Conservation (phyloP, 129 eudicot genomes). For the Tanacetum coccineum region DNA sequence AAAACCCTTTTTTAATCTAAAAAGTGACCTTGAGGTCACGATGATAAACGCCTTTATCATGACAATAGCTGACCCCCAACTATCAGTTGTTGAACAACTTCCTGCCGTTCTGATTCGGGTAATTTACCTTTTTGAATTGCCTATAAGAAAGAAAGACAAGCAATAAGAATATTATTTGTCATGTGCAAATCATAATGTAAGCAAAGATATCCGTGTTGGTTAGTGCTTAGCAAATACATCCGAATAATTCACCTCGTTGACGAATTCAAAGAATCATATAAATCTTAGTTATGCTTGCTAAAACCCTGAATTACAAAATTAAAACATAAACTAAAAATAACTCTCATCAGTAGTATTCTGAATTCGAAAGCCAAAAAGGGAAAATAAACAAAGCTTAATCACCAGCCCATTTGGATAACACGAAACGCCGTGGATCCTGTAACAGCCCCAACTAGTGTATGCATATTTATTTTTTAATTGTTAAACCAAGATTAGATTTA, state of each 20-base stretch:
- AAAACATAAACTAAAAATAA: background rate
- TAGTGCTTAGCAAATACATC: conserved; percentile 66
- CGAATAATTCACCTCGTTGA: conserved; percentile 83
- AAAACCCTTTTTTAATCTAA: background rate
- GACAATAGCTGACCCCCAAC: conserved; percentile 88
- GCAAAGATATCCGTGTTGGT: background rate
- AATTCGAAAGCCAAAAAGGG: background rate
- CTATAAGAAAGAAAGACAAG: conserved; percentile 26
- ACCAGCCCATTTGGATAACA: conserved; percentile 19
- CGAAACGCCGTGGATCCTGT: conserved; percentile 14
- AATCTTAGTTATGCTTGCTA: conserved; percentile 96
- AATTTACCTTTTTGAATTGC: conserved; percentile 75
- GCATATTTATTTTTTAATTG: conserved; percentile 9
- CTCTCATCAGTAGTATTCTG: background rate
- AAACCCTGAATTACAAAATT: conserved; percentile 50
- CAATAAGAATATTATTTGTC: conserved; percentile 3
- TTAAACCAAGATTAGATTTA: conserved; percentile 19
- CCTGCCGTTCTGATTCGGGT: conserved; percentile 57
- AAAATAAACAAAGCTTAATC: background rate
- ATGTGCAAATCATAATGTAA: background rate
- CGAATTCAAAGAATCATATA: conserved; percentile 93
- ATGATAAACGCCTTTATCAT: conserved; percentile 79
- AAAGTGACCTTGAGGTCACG: conserved; percentile 62
- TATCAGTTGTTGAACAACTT: conserved; percentile 75
- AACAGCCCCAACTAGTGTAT: conserved; percentile 21